A percentile compares a stretch with the other conserved stretches of the same genome.
phyloP scores from a whole-genome alignment of 805 yeast genomes.

The Candida patagonica region DNA sequence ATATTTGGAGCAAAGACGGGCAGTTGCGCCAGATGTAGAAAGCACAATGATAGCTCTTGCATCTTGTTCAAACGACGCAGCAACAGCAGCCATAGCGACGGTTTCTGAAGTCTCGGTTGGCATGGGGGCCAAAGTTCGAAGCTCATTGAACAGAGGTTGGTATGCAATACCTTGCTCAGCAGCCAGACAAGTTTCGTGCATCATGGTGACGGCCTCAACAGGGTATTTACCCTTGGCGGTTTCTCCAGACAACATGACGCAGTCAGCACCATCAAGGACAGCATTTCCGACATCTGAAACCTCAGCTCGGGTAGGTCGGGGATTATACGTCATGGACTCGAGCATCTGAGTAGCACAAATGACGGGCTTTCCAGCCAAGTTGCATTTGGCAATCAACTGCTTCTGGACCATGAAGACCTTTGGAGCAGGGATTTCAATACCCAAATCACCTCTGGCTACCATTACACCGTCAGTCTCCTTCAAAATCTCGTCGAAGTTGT shows the following conservation, averaged over 20 bases:
- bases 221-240: slow-evolving; percentile 99
- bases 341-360: slow-evolving; percentile 99
- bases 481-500: slow-evolving; percentile 96
- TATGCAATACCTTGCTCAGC: slow-evolving; percentile 97
- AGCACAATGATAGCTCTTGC: slow-evolving; percentile 96
- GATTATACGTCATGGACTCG: slow-evolving; percentile 99
- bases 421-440: slow-evolving; percentile 99
- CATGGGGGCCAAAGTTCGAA: slow-evolving; percentile 73
- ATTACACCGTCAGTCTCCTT: slow-evolving; percentile 96
- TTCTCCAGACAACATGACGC: slow-evolving; percentile 99
- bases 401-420: slow-evolving; percentile 98
- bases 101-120: slow-evolving; percentile 95
- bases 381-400: slow-evolving; percentile 98
- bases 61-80: slow-evolving; percentile 91
- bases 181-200: slow-evolving; percentile 94
- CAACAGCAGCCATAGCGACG: slow-evolving; percentile 92
- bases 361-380: slow-evolving; percentile 98
- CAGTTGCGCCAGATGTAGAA: slow-evolving; percentile 91
- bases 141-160: slow-evolving; percentile 70
- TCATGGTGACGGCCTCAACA: slow-evolving; percentile 93
- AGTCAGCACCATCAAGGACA: slow-evolving; percentile 97
- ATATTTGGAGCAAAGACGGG: slow-evolving; percentile 94
- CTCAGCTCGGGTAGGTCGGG: slow-evolving; percentile 99
- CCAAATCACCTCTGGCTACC: slow-evolving; percentile 99
- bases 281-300: slow-evolving; percentile 99